Conservation (phyloP, 164 flowering plant species). For the grape (Vitis vinifera) region DNA sequence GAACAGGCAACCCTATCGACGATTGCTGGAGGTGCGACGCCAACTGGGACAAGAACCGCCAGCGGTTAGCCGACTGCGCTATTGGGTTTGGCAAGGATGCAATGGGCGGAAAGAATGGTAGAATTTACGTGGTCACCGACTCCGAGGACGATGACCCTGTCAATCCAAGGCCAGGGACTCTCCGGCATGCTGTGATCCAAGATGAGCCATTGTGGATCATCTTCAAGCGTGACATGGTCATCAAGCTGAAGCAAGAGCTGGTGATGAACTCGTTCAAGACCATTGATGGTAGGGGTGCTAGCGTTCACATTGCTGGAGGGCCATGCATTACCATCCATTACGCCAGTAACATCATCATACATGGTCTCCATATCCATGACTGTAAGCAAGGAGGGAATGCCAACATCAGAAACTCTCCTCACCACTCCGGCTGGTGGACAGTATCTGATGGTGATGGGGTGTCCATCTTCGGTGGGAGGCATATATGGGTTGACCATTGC, state of each 20-base stretch:
- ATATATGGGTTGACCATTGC: slow-evolving; percentile 54
- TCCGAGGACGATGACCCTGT: slow-evolving; percentile 38
- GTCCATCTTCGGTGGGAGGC: slow-evolving; percentile 28
- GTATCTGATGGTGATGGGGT: slow-evolving; percentile 48
- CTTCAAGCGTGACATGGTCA: slow-evolving; percentile 47
- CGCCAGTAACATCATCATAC: slow-evolving; percentile 43
- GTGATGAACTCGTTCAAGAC: slow-evolving; percentile 48
- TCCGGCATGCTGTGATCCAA: slow-evolving; percentile 46
- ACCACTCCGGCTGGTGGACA: slow-evolving; percentile 40
- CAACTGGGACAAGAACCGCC: slow-evolving; percentile 44
- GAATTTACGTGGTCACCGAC: slow-evolving; percentile 46
- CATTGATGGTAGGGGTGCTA: slow-evolving; percentile 50
- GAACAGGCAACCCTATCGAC: slow-evolving; percentile 55
- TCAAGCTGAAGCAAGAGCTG: slow-evolving; percentile 37
- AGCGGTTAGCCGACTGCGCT: slow-evolving; percentile 47
- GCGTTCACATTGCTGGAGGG: slow-evolving; percentile 47
- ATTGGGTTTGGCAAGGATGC: slow-evolving; percentile 54
- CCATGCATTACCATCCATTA: slow-evolving; percentile 46
- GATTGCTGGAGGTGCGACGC: slow-evolving; percentile 58
- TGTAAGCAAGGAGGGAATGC: slow-evolving; percentile 31
- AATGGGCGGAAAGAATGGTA: slow-evolving; percentile 39
- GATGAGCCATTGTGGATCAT: slow-evolving; percentile 54
- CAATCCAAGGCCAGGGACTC: slow-evolving; percentile 44
- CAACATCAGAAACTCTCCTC: slow-evolving; percentile 31
- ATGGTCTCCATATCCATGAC: slow-evolving; percentile 48